Conservation (phyloP, 345 rosid species). For the Gossypium anomalum region DNA sequence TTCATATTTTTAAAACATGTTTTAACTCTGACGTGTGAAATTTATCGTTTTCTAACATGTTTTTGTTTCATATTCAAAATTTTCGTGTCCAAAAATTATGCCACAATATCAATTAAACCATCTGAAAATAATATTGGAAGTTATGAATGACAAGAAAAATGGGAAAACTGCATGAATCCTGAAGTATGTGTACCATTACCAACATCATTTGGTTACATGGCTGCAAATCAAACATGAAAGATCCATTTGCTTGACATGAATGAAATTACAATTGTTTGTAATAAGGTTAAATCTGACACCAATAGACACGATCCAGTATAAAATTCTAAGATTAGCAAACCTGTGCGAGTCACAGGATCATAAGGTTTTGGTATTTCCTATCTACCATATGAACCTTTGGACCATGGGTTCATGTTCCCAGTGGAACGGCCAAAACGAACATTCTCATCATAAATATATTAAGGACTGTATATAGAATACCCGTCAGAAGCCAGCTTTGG, state of each 20-base stretch:
- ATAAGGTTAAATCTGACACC: neutral
- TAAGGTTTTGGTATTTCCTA: neutral
- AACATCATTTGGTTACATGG: neutral
- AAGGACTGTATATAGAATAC: conserved; percentile 35
- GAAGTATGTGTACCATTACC: neutral
- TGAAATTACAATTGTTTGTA: neutral
- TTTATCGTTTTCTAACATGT: no score
- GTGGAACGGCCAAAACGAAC: conserved; percentile 67
- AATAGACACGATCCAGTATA: neutral
- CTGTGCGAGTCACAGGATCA: neutral
- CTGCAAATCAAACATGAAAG: neutral
- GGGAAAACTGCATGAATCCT: neutral
- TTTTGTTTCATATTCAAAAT: no score
- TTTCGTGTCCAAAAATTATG: no score
- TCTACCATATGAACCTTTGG: conserved; percentile 95
- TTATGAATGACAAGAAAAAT: neutral
- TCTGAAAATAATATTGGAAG: neutral
- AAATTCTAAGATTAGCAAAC: neutral
- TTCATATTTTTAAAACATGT: no score
- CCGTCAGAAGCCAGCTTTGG: conserved; percentile 44
- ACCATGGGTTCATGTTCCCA: conserved; percentile 83
- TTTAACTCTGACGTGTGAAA: no score
- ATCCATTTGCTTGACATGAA: neutral
- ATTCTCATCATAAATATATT: conserved; percentile 59
- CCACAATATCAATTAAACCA: no score